Conservation (phyloP, 306 rosid genomes). For the Carpinus fangiana region DNA sequence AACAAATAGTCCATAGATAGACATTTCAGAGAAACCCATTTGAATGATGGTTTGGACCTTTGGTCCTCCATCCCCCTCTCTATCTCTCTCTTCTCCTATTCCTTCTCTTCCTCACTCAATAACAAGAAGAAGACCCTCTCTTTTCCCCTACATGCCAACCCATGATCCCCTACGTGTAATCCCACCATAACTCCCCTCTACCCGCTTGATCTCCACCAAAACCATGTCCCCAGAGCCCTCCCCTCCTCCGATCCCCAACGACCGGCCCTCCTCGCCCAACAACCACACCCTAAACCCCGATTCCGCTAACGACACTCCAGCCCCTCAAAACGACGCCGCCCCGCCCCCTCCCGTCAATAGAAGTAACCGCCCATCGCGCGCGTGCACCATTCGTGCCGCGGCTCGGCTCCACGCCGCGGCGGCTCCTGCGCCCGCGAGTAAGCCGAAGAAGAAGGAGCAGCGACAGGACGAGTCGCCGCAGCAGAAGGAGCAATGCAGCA, state of each 20-base stretch:
- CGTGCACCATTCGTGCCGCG: constrained; percentile 89
- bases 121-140: background rate
- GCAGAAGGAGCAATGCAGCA: constrained; percentile 63
- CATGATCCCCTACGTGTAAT: constrained; percentile 58
- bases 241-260: constrained; percentile 54
- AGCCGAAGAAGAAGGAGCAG: constrained; percentile 43
- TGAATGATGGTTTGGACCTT: constrained; percentile 61
- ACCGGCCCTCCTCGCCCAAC: constrained; percentile 58
- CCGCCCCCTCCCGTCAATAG: constrained; percentile 41
- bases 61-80: constrained; percentile 18
- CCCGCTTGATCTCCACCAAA: constrained; percentile 51
- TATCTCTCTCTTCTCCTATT: constrained; percentile 1
- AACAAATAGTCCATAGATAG: constrained; percentile 5
- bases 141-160: constrained; percentile 52
- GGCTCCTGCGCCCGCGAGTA: constrained; percentile 50
- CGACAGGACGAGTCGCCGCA: constrained; percentile 38
- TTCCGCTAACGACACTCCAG: constrained; percentile 26
- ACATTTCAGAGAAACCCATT: constrained; percentile 13
- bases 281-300: constrained; percentile 36
- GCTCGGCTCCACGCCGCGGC: constrained; percentile 53
- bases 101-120: constrained; percentile 15
- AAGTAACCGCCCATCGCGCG: constrained; percentile 91
- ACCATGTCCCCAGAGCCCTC: constrained; percentile 70
- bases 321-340: constrained; percentile 45
- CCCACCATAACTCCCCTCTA: constrained; percentile 50